Percentiles rank a stretch among this genome's conserved stretches.
Evolutionary conservation across 371 early-diverging fungal species (phyloP).

Genomic region (Mucor plumbeus): DNA sequence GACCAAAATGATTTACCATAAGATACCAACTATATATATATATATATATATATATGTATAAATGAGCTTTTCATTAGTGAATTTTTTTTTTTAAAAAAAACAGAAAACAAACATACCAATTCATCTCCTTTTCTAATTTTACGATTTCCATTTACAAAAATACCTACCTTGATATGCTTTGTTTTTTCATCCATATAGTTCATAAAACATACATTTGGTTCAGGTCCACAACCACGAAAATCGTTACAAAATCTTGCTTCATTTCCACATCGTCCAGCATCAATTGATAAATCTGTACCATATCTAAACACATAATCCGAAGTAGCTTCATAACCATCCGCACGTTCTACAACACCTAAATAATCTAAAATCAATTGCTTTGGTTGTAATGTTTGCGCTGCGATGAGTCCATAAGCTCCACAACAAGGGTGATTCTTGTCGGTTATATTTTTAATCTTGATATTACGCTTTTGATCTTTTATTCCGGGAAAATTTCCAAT

Average conservation of each 20-base stretch:
- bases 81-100: neutral
- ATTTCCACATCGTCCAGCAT: slow-evolving; percentile 55
- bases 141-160: slow-evolving; percentile 50
- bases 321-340: slow-evolving; percentile 41
- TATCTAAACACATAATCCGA: slow-evolving; percentile 56
- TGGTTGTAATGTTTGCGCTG: slow-evolving; percentile 53
- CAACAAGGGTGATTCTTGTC: slow-evolving; percentile 54
- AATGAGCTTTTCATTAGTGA: neutral
- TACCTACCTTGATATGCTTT: slow-evolving; percentile 51
- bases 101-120: slow-evolving; percentile 35
- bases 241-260: slow-evolving; percentile 61
- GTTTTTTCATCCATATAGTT: slow-evolving; percentile 55
- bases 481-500: slow-evolving; percentile 39
- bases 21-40: slow-evolving; percentile 47
- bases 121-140: slow-evolving; percentile 60
- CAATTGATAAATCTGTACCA: slow-evolving; percentile 51
- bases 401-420: slow-evolving; percentile 56
- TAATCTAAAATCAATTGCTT: slow-evolving; percentile 55
- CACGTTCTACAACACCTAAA: slow-evolving; percentile 51
- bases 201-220: slow-evolving; percentile 58
- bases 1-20: slow-evolving; percentile 61
- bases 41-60: too few species aligned
- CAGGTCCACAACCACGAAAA: slow-evolving; percentile 54
- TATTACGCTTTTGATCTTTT: slow-evolving; percentile 47
- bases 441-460: slow-evolving; percentile 51